These are phyloP conservation scores for Cladophialophora exuberans DNA, from an alignment of 2,329 filamentous ascomycete species.

Conservation along the genomic window DNA sequence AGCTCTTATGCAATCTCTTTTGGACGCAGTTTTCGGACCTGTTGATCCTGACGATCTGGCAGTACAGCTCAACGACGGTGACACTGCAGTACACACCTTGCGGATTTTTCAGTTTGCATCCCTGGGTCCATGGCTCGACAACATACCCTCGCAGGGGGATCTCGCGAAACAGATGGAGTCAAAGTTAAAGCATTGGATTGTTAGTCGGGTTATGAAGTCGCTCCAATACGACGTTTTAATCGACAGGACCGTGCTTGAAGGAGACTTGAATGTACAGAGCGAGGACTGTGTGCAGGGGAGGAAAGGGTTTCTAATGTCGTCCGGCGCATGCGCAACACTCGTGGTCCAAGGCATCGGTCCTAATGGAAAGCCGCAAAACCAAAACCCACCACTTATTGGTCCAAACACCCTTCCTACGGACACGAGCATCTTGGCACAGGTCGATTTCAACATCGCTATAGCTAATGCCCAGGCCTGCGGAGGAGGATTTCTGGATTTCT, in stretches of 20 bases:
- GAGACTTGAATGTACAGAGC: background rate
- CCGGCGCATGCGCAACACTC: background rate
- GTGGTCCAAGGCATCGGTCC: background rate
- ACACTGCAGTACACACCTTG: too few species aligned
- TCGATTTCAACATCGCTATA: background rate
- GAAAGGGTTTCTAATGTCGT: too few species aligned
- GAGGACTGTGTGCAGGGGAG: background rate
- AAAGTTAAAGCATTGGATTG: conserved; percentile 8
- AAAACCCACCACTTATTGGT: background rate
- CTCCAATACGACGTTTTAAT: background rate
- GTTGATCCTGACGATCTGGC: background rate
- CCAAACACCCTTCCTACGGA: too few species aligned
- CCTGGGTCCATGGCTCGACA: background rate
- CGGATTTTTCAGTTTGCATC: background rate
- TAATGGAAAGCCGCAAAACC: background rate
- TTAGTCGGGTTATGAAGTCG: background rate
- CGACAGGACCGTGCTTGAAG: background rate
- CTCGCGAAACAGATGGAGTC: conserved; percentile 3
- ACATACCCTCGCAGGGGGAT: background rate
- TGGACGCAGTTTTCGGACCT: conserved; percentile 5
- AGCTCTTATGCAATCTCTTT: background rate
- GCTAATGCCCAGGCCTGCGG: background rate
- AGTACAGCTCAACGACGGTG: background rate
- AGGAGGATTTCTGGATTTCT: background rate
- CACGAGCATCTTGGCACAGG: background rate